Conservation (phyloP, 148 eudicot species). For the Fallopia convolvulus region DNA sequence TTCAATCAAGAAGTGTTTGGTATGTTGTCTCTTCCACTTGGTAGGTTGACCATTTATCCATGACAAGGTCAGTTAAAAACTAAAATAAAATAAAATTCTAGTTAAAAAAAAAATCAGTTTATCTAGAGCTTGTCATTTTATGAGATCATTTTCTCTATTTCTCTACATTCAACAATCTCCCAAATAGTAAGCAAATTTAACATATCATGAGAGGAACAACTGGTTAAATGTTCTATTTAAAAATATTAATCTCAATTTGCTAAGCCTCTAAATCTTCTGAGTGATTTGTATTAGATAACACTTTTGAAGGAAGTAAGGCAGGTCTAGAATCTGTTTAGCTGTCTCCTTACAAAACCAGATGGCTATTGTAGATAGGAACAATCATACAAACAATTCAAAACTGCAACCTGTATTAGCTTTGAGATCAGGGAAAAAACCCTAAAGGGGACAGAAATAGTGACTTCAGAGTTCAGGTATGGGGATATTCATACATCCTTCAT, state of each 20-base stretch:
- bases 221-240: neutral
- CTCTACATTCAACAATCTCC: no score
- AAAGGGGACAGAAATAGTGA: conserved; percentile 70
- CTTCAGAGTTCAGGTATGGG: conserved; percentile 48
- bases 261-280: neutral
- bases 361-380: conserved; percentile 6
- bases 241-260: neutral
- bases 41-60: neutral
- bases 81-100: no score
- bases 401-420: conserved; percentile 51
- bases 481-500: neutral
- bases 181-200: no score
- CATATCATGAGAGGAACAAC: neutral
- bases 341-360: neutral
- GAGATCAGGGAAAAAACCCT: conserved; percentile 60
- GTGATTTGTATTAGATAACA: no score
- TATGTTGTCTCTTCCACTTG: neutral
- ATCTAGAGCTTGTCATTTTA: no score
- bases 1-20: conserved; percentile 1
- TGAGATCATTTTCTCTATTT: no score
- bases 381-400: conserved; percentile 37
- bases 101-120: no score
- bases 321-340: neutral
- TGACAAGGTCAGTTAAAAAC: neutral
- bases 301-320: no score